Evolutionary conservation across 805 yeast genomes (phyloP).

Genomic region (Candida maesae): DNA sequence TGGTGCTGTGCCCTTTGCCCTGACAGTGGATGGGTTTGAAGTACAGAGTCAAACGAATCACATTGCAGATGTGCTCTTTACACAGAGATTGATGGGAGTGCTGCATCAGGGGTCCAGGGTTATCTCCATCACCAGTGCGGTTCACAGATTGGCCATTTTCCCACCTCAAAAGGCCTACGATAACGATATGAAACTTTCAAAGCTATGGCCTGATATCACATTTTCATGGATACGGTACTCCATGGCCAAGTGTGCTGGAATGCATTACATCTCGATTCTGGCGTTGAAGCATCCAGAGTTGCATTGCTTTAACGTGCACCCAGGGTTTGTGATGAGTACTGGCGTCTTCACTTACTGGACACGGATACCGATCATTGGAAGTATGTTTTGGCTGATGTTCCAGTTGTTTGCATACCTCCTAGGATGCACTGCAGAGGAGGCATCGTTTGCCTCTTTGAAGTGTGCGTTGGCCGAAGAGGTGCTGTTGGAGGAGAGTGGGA

Average conservation of each 20-base stretch:
- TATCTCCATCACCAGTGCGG: constrained; percentile 59
- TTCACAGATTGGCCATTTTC: constrained; percentile 45
- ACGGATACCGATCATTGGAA: constrained; percentile 72
- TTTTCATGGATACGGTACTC: constrained; percentile 81
- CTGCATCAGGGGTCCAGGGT: constrained; percentile 27
- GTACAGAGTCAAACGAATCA: constrained; percentile 78
- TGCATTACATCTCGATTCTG: constrained; percentile 64
- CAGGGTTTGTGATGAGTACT: constrained; percentile 84
- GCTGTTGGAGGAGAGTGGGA: constrained; percentile 52
- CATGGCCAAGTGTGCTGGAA: constrained; percentile 71
- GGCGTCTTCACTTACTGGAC: constrained; percentile 75
- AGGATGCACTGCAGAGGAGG: constrained; percentile 72
- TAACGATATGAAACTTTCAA: constrained; percentile 30
- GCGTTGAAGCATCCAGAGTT: constrained; percentile 65
- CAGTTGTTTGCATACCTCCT: constrained; percentile 64
- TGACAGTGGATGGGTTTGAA: constrained; percentile 70
- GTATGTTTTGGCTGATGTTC: constrained; percentile 65
- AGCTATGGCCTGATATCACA: constrained; percentile 57
- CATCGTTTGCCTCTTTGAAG: constrained; percentile 58
- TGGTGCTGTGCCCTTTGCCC: constrained; percentile 66
- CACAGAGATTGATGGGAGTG: constrained; percentile 54
- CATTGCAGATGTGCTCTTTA: constrained; percentile 68
- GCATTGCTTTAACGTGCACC: constrained; percentile 65
- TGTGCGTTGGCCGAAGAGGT: constrained; percentile 54
- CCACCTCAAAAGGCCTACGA: constrained; percentile 24